A percentile compares a stretch with the other conserved stretches of the same genome.
These are phyloP conservation scores for Fraxinus anomala DNA, from an alignment of 257 asterid genomes.

Conservation along the genomic window DNA sequence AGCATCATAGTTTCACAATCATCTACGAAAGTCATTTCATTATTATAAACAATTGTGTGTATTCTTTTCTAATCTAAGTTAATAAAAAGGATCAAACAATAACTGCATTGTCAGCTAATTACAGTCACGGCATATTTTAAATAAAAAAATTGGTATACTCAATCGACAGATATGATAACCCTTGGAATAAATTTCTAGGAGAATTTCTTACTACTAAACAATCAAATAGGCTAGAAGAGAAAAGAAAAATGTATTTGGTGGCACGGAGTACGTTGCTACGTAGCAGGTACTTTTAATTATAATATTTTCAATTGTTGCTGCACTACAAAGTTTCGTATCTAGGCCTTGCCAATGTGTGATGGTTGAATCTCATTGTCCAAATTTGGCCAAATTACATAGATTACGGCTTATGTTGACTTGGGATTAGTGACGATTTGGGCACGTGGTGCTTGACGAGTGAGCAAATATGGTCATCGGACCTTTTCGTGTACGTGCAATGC, in stretches of 20 bases:
- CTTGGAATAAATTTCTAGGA: background rate
- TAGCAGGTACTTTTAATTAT: background rate
- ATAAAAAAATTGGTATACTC: conserved; percentile 15
- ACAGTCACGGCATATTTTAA: conserved; percentile 30
- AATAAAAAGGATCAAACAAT: conserved; percentile 32
- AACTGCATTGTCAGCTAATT: conserved; percentile 41
- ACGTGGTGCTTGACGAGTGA: too few relatives aligned
- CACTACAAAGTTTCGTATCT: too few relatives aligned
- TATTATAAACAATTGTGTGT: conserved; percentile 6
- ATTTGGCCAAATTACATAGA: too few relatives aligned
- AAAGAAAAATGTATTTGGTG: background rate
- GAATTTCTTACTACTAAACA: background rate
- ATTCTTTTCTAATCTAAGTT: conserved; percentile 17
- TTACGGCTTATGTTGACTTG: too few relatives aligned
- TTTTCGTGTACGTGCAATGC: too few relatives aligned
- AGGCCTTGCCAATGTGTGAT: too few relatives aligned
- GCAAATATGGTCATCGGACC: too few relatives aligned
- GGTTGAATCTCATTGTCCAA: too few relatives aligned
- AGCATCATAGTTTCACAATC: conserved; percentile 49
- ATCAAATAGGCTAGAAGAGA: background rate
- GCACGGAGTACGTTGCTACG: background rate
- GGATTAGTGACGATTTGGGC: too few relatives aligned
- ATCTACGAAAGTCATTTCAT: conserved; percentile 26
- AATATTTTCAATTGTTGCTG: background rate
- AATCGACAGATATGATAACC: conserved; percentile 6